phyloP scores from a whole-genome alignment of 2,329 filamentous ascomycete genomes.

The Fusarium haematococcum region DNA sequence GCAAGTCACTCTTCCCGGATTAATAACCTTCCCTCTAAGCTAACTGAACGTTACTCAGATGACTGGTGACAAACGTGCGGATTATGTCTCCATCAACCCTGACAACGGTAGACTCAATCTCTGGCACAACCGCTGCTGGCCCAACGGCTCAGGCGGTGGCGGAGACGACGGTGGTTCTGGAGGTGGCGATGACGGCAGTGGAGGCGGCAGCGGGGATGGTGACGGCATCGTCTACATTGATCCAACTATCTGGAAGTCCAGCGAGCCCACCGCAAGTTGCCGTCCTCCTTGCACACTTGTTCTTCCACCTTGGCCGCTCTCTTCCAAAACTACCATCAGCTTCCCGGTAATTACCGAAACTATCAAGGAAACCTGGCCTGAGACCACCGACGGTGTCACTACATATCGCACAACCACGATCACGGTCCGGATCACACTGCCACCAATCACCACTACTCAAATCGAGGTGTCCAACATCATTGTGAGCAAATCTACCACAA shows the following conservation, averaged over 20 bases:
- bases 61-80: neutral
- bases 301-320: conserved; percentile 18
- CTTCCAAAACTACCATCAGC: conserved; percentile 16
- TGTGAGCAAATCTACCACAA: neutral
- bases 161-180: neutral
- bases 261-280: conserved; percentile 4
- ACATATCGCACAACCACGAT: conserved; percentile 24
- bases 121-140: neutral
- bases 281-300: conserved; percentile 21
- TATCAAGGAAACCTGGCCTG: conserved; percentile 15
- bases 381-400: conserved; percentile 19
- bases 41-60: neutral
- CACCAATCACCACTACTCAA: conserved; percentile 13
- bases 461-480: neutral
- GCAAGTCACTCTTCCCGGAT: neutral
- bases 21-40: fast-evolving
- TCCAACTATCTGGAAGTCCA: conserved; percentile 10
- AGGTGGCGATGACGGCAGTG: neutral
- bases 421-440: conserved; percentile 19
- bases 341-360: conserved; percentile 23
- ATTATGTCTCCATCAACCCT: neutral
- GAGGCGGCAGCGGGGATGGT: neutral
- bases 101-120: neutral
- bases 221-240: conserved; percentile 17
- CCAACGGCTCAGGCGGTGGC: neutral